These are phyloP conservation scores for Talaromyces sp. DNA, from an alignment of 2,329 filamentous ascomycete species.

Conservation along the genomic window DNA sequence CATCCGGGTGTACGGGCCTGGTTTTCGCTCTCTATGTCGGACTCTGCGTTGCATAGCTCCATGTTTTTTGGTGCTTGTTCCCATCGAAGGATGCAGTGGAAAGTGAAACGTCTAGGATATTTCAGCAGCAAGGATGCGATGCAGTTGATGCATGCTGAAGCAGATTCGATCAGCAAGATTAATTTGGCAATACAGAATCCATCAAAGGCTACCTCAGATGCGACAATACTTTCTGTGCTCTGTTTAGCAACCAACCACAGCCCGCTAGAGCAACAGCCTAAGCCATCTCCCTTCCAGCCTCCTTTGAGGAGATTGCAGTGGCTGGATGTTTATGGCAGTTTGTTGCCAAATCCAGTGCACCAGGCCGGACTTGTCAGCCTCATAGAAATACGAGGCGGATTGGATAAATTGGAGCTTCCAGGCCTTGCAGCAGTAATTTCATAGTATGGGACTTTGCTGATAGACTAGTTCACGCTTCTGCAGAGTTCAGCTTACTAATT, in stretches of 20 bases:
- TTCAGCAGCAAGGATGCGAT: constrained; percentile 8
- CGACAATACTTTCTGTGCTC: constrained; percentile 6
- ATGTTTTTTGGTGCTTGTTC: constrained; percentile 16
- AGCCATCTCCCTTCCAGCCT: constrained; percentile 8
- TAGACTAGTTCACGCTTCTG: too few species aligned
- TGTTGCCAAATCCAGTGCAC: constrained; percentile 15
- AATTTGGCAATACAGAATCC: constrained; percentile 6
- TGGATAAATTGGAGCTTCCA: constrained; percentile 24
- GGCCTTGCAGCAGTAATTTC: constrained; percentile 27
- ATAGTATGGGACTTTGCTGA: constrained; percentile 17
- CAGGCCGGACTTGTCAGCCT: constrained; percentile 12
- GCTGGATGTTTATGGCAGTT: constrained; percentile 17
- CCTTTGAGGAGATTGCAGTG: constrained; percentile 18
- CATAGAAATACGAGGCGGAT: constrained; percentile 22
- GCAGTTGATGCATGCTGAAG: not conserved
- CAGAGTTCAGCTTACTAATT: too few species aligned
- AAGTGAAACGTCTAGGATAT: constrained; percentile 4
- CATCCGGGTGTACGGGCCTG: constrained; percentile 9
- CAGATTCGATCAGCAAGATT: not conserved
- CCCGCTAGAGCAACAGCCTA: not conserved
- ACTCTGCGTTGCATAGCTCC: constrained; percentile 13
- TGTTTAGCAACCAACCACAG: constrained; percentile 2
- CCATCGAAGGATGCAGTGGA: constrained; percentile 10
- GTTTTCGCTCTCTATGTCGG: constrained; percentile 1
- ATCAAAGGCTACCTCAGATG: constrained; percentile 11